A percentile compares a stretch with the other conserved stretches of the same genome.
Evolutionary conservation across 2,329 filamentous ascomycete species (phyloP).

Genomic region (Trichophyton equinum): DNA sequence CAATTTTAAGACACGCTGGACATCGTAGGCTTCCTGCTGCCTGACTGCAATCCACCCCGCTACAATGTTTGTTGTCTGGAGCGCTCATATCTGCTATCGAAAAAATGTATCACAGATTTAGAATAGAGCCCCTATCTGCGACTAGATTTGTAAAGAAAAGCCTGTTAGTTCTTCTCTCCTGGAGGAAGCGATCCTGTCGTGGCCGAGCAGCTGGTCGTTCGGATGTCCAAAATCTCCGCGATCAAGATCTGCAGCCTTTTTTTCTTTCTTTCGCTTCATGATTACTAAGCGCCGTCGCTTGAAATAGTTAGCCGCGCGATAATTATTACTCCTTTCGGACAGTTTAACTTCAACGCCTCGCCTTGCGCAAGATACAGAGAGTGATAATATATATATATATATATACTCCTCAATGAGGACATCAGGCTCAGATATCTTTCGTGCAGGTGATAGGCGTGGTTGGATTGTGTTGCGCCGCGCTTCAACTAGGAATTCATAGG

Average conservation of each 20-base stretch:
- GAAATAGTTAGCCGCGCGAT: background rate
- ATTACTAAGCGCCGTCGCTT: background rate
- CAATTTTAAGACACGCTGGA: slow-evolving; percentile 84
- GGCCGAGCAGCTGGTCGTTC: background rate
- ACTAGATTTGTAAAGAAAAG: background rate
- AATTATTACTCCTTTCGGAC: background rate
- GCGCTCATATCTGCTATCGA: background rate
- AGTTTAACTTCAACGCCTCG: no score
- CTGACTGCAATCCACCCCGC: slow-evolving; percentile 72
- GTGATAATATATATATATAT: no score
- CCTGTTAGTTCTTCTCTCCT: background rate
- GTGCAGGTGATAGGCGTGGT: no score
- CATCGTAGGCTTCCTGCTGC: slow-evolving; percentile 80
- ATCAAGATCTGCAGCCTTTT: background rate
- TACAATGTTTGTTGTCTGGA: slow-evolving; percentile 41
- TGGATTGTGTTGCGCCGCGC: no score
- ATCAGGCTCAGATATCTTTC: no score
- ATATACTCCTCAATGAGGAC: no score
- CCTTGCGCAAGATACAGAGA: no score
- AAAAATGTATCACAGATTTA: background rate
- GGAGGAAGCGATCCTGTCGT: background rate
- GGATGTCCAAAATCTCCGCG: background rate
- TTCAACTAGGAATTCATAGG: no score
- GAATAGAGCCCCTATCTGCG: background rate
- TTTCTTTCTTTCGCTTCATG: background rate